Conservation (phyloP, 306 rosid species). For the Dalbergia cultrata region DNA sequence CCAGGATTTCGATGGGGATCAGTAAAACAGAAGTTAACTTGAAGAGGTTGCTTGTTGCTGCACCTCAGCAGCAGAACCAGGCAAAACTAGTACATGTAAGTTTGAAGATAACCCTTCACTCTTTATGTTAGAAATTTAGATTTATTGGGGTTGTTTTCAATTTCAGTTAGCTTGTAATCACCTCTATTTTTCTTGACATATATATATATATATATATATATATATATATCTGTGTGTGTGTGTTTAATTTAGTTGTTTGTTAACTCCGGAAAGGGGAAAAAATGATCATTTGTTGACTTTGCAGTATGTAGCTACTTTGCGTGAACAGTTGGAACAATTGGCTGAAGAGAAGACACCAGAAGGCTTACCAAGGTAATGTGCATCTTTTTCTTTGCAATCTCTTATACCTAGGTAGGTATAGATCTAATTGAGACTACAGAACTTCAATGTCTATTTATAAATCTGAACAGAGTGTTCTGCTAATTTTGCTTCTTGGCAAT, state of each 20-base stretch:
- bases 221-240: too few relatives aligned
- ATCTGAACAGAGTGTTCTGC: not conserved
- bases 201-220: not conserved
- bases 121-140: not conserved
- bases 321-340: constrained; percentile 86
- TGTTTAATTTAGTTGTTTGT: constrained; percentile 22
- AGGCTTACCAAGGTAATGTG: constrained; percentile 77
- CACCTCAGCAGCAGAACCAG: constrained; percentile 87
- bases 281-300: constrained; percentile 39
- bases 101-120: constrained; percentile 30
- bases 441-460: not conserved
- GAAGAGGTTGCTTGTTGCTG: constrained; percentile 84
- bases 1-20: constrained; percentile 69
- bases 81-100: constrained; percentile 89
- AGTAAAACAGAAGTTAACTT: constrained; percentile 89
- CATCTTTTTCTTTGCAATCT: constrained; percentile 33
- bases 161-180: constrained; percentile 7
- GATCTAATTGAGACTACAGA: not conserved
- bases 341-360: constrained; percentile 83
- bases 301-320: constrained; percentile 89
- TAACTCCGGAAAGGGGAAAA: not conserved
- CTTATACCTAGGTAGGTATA: not conserved
- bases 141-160: constrained; percentile 10
- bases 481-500: constrained; percentile 3
- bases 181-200: constrained; percentile 27